Conservation (phyloP, 2,329 filamentous ascomycete genomes). For the Neoscytalidium dimidiatum region DNA sequence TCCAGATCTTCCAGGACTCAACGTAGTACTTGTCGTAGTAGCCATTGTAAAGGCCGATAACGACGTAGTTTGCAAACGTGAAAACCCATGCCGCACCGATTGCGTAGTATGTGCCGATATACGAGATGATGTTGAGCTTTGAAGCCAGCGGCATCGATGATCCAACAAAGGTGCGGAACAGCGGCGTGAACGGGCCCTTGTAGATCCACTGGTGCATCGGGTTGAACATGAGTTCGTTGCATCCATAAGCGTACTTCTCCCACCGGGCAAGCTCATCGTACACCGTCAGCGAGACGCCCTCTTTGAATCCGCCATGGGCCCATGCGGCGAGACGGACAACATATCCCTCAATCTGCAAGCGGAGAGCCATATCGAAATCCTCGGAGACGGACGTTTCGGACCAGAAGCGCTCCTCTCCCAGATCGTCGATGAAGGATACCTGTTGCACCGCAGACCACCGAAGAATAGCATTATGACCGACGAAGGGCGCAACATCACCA, state of each 20-base stretch:
- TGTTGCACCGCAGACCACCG: constrained; percentile 67
- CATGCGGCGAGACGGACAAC: constrained; percentile 69
- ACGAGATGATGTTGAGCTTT: constrained; percentile 71
- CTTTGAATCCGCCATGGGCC: constrained; percentile 69
- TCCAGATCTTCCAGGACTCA: constrained; percentile 20
- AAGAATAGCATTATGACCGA: constrained; percentile 76
- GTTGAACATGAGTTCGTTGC: constrained; percentile 71
- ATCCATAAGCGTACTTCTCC: constrained; percentile 74
- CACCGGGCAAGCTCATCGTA: constrained; percentile 72
- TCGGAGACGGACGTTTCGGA: constrained; percentile 76
- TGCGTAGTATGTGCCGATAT: constrained; percentile 72
- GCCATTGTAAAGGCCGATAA: constrained; percentile 71
- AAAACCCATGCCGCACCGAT: constrained; percentile 69
- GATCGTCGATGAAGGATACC: constrained; percentile 56
- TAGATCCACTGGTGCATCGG: constrained; percentile 64
- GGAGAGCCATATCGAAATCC: constrained; percentile 75
- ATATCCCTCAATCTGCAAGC: constrained; percentile 69
- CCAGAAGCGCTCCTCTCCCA: constrained; percentile 69
- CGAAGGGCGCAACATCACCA: constrained; percentile 73
- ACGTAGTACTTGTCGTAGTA: constrained; percentile 16
- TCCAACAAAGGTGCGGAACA: constrained; percentile 63
- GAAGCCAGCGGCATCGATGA: constrained; percentile 65
- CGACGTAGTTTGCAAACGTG: constrained; percentile 69
- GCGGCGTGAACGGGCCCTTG: constrained; percentile 64
- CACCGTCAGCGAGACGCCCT: constrained; percentile 71